Base-by-base conservation (phyloP, 495 filamentous ascomycete species). In the Penicillium taxi region DNA sequence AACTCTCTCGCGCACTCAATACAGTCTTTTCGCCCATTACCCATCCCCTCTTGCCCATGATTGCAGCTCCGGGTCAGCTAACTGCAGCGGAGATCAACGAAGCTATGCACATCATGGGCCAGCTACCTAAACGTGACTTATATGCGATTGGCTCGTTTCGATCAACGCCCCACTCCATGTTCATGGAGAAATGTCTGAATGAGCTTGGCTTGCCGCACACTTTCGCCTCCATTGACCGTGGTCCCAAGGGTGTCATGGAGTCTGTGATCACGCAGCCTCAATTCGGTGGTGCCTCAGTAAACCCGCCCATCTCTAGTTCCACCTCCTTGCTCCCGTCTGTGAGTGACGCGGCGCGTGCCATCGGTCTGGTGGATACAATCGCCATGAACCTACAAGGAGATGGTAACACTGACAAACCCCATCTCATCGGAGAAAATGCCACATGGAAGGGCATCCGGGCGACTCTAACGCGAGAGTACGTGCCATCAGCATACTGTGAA, bases 131-230 rank as follows among this genome's bases (percentile, higher is more conserved):
- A 56, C 81, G 79, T 28, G 81, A 79, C 53, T 72, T 91, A 16
- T 88, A 87, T 47, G 82, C 80, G 27, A 82, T 90, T 45, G 83
- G 79, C 33, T 83, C 75, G 15, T 78, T 81, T 28, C 75, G 76
- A 15, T 71, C 78, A 2, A 82, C 75, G 6, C 79, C 81, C 0
- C 82, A 86, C 47, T 81, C 82, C 9, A 79, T 84, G 52, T 90
- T 88, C 54, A 86, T 84, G 63, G 82, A 87, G 50, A 88, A 89
- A 52, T 89, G 84, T 49, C 80, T 91, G 56, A 91, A 91, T 52
- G 85, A 91, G 55, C 72, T 89, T 14, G 81, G 83, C 13, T 65
- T 91, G n/a, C 84, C 84, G 14, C 85, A 91, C 40, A 77, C 78
- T 37, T 80, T 88, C 50, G 75, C 73, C 19, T 79, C 78, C n/a